Evolutionary conservation across 768 basidiomycete genomes (phyloP).

Genomic region (Paxillus involutus): DNA sequence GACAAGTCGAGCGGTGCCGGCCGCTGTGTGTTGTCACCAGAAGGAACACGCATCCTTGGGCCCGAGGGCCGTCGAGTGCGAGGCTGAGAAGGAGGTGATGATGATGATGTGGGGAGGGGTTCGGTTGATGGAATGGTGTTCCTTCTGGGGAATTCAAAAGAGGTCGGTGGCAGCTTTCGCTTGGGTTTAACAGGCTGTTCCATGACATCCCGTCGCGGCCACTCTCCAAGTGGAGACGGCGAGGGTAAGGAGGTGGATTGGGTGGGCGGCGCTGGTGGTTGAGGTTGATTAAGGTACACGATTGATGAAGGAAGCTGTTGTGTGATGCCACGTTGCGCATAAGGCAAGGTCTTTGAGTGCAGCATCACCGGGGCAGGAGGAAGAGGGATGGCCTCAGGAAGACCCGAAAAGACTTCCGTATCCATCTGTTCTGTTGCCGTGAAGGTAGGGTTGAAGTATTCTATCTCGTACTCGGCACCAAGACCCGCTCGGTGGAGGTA

Average conservation of each 20-base stretch:
- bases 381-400: conserved; percentile 27
- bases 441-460: conserved; percentile 38
- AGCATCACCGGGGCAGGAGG: conserved; percentile 17
- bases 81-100: conserved; percentile 12
- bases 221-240: conserved; percentile 50
- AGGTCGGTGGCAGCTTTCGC: conserved; percentile 12
- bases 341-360: conserved; percentile 2
- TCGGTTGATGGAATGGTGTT: conserved; percentile 8
- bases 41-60: conserved; percentile 23
- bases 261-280: conserved; percentile 14
- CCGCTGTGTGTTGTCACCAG: conserved; percentile 19
- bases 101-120: background rate
- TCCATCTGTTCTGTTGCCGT: conserved; percentile 23
- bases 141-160: conserved; percentile 23
- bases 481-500: conserved; percentile 39
- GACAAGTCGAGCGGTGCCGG: conserved; percentile 19
- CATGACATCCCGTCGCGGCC: conserved; percentile 49
- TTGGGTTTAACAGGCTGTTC: conserved; percentile 20
- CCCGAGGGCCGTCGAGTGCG: conserved; percentile 34
- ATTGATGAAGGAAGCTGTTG: conserved; percentile 22
- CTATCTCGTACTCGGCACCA: conserved; percentile 46
- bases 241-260: conserved; percentile 23
- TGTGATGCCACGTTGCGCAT: conserved; percentile 6
- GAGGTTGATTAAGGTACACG: conserved; percentile 33
- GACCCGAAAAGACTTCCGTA: conserved; percentile 1